Percentiles rank a stretch among this genome's conserved stretches.
phyloP scores from a whole-genome alignment of 2,329 filamentous ascomycete genomes.

The Diaporthe citriasiana region DNA sequence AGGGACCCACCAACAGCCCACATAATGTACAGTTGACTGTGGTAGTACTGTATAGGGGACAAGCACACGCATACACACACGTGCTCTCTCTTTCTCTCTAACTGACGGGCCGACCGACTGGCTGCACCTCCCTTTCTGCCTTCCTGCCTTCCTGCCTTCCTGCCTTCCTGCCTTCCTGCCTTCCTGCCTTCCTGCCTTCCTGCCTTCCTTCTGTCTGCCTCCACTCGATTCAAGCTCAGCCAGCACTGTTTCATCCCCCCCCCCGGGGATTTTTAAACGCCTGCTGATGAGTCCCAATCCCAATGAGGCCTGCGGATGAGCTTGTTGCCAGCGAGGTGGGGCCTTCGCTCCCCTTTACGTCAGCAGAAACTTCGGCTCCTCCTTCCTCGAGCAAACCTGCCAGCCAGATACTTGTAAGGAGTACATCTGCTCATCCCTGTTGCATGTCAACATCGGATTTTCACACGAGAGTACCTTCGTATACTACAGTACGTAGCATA shows the following conservation, averaged over 20 bases:
- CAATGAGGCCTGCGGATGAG: background rate
- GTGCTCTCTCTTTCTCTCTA: background rate
- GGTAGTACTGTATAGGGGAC: no score
- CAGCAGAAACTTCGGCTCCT: conserved; percentile 20
- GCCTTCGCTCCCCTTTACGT: background rate
- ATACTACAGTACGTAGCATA: background rate
- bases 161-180: no score
- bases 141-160: no score
- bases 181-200: no score
- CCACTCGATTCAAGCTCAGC: background rate
- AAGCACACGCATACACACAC: no score
- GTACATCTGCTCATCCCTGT: background rate
- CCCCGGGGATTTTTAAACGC: no score
- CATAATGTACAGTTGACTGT: no score
- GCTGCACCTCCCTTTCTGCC: background rate
- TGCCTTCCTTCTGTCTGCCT: no score
- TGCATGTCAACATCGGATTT: background rate
- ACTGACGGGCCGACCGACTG: background rate
- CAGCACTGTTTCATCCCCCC: background rate
- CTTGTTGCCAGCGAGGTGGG: background rate
- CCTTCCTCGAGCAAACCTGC: background rate
- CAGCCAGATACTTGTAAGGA: background rate
- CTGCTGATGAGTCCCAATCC: no score
- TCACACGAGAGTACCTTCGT: background rate
- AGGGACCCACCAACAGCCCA: conserved; percentile 1